These are phyloP conservation scores for Blechomonas ayalai DNA, from an alignment of 208 protist species.

Conservation along the genomic window DNA sequence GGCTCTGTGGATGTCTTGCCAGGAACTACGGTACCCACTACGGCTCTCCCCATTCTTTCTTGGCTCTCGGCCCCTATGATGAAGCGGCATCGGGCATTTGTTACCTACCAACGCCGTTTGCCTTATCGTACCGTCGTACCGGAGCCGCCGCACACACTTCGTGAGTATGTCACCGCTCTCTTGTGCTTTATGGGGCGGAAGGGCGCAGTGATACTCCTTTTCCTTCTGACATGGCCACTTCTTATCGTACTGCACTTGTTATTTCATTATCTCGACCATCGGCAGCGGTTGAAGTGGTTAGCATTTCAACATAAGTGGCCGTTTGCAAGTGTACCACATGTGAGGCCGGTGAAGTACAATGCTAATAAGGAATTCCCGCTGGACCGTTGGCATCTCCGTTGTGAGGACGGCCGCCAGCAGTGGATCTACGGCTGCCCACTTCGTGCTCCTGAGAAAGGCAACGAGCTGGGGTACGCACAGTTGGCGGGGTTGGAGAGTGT, in stretches of 20 bases:
- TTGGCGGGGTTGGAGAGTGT: constrained; percentile 31
- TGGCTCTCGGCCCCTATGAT: not conserved
- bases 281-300: constrained; percentile 38
- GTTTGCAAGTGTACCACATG: constrained; percentile 45
- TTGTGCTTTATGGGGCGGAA: not conserved
- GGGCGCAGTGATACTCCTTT: constrained; percentile 7
- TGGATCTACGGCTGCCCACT: constrained; percentile 48
- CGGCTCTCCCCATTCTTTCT: not conserved
- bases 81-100: constrained; percentile 12
- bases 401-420: constrained; percentile 85
- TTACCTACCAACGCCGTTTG: constrained; percentile 36
- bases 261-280: constrained; percentile 30
- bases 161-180: constrained; percentile 21
- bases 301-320: constrained; percentile 37
- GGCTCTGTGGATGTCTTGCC: not conserved
- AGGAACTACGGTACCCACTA: not conserved
- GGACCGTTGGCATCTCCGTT: constrained; percentile 70
- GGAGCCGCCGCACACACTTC: constrained; percentile 42
- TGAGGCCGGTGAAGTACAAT: constrained; percentile 25
- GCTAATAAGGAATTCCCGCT: constrained; percentile 36
- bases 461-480: constrained; percentile 47
- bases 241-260: constrained; percentile 38
- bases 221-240: constrained; percentile 28
- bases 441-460: constrained; percentile 45
- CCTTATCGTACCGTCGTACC: constrained; percentile 62